Conservation (phyloP, 306 rosid species). For the Corylus americana region DNA sequence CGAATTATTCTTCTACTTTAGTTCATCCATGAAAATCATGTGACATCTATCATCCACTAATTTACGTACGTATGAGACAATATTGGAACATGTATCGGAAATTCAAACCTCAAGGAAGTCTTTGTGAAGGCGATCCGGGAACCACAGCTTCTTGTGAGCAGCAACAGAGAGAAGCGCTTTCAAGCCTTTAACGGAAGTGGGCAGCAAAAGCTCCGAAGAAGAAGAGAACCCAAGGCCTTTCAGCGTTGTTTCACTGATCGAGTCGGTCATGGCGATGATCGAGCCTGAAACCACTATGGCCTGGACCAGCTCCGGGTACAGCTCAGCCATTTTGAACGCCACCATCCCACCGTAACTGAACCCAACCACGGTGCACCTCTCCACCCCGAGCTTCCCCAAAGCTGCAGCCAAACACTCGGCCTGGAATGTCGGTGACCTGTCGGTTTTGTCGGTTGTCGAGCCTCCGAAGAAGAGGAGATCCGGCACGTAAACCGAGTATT, state of each 20-base stretch:
- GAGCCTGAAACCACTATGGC: slow-evolving; percentile 56
- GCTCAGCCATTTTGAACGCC: slow-evolving; percentile 69
- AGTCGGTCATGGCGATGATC: slow-evolving; percentile 45
- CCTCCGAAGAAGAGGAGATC: slow-evolving; percentile 84
- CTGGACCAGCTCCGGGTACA: slow-evolving; percentile 52
- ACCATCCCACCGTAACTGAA: slow-evolving; percentile 87
- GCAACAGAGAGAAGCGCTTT: slow-evolving; percentile 59
- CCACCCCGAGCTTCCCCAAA: slow-evolving; percentile 67
- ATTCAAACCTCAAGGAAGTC: slow-evolving; percentile 66
- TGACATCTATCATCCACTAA: no score
- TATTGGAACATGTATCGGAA: neutral
- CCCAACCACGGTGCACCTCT: slow-evolving; percentile 66
- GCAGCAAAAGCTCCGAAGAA: slow-evolving; percentile 66
- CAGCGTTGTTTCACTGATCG: slow-evolving; percentile 28
- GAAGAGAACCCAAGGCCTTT: slow-evolving; percentile 51
- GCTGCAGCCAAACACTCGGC: slow-evolving; percentile 70
- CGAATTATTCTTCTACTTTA: no score
- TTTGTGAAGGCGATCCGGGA: slow-evolving; percentile 53
- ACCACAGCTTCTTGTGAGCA: slow-evolving; percentile 45
- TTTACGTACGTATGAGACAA: no score
- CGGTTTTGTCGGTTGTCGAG: slow-evolving; percentile 51
- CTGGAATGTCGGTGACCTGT: slow-evolving; percentile 62
- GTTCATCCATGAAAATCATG: no score
- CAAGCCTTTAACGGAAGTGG: slow-evolving; percentile 46
- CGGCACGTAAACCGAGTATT: slow-evolving; percentile 67